Percentiles rank a stretch among this genome's conserved stretches.
These are phyloP conservation scores for Cyanidioschyzon merolae DNA, from an alignment of 23 red algal genomes.

Conservation along the genomic window DNA sequence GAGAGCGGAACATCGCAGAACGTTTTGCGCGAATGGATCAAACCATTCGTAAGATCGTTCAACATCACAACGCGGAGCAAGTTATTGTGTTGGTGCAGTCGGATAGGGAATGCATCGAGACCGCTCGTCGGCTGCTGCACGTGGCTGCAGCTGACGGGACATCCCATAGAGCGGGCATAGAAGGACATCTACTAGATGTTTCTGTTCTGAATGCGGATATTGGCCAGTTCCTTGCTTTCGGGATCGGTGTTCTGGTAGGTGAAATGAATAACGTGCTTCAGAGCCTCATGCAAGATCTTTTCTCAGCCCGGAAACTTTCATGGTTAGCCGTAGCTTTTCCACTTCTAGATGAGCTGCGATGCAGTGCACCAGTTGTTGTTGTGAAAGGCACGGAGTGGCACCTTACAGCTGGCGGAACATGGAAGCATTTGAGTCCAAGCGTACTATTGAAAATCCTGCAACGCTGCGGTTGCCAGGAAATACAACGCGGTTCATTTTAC, in stretches of 20 bases:
- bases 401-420: neutral
- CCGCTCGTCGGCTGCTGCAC: conserved; percentile 37
- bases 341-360: neutral
- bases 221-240: conserved; percentile 27
- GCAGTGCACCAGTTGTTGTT: conserved; percentile 12
- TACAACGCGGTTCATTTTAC: neutral
- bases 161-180: conserved; percentile 22
- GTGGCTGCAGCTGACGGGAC: conserved; percentile 40
- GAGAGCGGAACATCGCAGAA: conserved; percentile 27
- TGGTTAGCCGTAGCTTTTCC: conserved; percentile 27
- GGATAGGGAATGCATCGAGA: conserved; percentile 29
- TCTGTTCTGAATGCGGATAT: conserved; percentile 11
- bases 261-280: conserved; percentile 21
- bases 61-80: neutral
- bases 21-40: conserved; percentile 31
- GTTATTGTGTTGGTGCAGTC: conserved; percentile 62
- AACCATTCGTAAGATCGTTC: conserved; percentile 4
- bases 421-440: neutral
- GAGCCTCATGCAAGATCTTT: conserved; percentile 32
- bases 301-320: conserved; percentile 26
- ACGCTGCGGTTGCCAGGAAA: neutral
- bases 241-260: conserved; percentile 56
- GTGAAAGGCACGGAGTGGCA: conserved; percentile 24
- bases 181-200: neutral
- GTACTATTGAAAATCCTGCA: conserved; percentile 17